phyloP scores from a whole-genome alignment of 345 rosid species.

The Bruguiera parviflora region DNA sequence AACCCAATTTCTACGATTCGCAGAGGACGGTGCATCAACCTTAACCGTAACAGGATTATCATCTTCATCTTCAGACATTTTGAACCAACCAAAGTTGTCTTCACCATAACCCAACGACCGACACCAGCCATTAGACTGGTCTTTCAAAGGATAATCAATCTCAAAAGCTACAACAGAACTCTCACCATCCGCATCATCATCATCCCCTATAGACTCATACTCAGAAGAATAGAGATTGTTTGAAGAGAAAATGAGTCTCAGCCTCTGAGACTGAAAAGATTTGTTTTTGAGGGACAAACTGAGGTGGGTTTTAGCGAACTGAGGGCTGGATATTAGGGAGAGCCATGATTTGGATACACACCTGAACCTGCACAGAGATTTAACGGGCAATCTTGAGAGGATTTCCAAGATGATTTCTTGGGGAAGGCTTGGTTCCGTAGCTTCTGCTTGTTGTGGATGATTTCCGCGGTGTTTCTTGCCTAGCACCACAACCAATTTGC shows the following conservation, averaged over 20 bases:
- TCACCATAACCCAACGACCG: constrained; percentile 15
- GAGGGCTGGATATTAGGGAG: not conserved
- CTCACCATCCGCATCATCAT: constrained; percentile 5
- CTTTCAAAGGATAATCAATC: constrained; percentile 22
- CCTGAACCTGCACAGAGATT: constrained; percentile 9
- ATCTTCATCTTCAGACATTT: constrained; percentile 27
- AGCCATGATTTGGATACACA: constrained; percentile 8
- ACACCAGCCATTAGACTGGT: no score
- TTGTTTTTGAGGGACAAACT: constrained; percentile 9
- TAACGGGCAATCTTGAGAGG: constrained; percentile 3
- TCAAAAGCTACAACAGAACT: constrained; percentile 19
- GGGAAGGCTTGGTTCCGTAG: not conserved
- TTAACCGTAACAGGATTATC: constrained; percentile 30
- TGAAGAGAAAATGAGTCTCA: constrained; percentile 14
- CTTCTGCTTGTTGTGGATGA: not conserved
- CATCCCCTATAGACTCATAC: constrained; percentile 10
- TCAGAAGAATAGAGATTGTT: constrained; percentile 17
- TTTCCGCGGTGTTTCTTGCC: not conserved
- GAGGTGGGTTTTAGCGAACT: constrained; percentile 37
- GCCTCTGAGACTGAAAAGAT: constrained; percentile 4
- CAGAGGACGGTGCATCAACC: constrained; percentile 8
- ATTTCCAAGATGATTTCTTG: constrained; percentile 1
- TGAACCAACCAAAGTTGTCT: constrained; percentile 16
- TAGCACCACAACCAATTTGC: not conserved
- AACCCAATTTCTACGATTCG: constrained; percentile 15